A percentile compares a stretch with the other conserved stretches of the same genome.
Evolutionary conservation across 805 yeast genomes (phyloP).

Genomic region (Lipomyces japonicus): DNA sequence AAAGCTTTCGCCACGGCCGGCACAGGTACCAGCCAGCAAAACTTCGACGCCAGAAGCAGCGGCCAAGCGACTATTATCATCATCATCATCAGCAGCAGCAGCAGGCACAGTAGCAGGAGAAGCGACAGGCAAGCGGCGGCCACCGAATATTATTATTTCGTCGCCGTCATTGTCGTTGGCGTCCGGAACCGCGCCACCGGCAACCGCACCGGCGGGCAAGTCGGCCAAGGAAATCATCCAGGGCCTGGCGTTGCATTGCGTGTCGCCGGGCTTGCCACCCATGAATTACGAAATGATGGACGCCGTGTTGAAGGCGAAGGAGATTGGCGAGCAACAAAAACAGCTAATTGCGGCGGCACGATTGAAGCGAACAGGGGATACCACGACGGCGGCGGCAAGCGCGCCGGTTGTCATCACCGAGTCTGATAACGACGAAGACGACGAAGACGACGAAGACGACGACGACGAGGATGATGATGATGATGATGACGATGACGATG

Average conservation of each 20-base stretch:
- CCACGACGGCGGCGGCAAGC: background rate
- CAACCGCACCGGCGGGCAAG: slow-evolving; percentile 3
- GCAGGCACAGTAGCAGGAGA: background rate
- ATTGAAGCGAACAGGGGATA: background rate
- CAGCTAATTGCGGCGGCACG: slow-evolving; percentile 28
- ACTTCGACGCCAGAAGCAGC: background rate
- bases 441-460: background rate
- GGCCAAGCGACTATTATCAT: background rate
- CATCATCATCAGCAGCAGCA: background rate
- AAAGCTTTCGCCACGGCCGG: background rate
- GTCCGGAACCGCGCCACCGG: slow-evolving; percentile 14
- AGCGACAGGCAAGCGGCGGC: background rate
- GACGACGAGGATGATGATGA: background rate
- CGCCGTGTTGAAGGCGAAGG: slow-evolving; percentile 25
- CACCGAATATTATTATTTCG: slow-evolving; percentile 1
- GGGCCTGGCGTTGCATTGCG: slow-evolving; percentile 36
- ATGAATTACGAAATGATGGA: slow-evolving; percentile 23
- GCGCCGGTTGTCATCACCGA: background rate
- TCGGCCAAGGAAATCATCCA: slow-evolving; percentile 34
- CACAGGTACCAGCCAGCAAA: background rate
- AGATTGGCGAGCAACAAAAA: slow-evolving; percentile 31
- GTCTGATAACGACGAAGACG: background rate
- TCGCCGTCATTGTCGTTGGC: slow-evolving; percentile 8
- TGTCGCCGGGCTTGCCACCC: slow-evolving; percentile 32
- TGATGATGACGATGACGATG: background rate